Percentiles rank a stretch among this genome's conserved stretches.
Conservation (phyloP, 768 basidiomycete genomes). For the Trametes maxima region DNA sequence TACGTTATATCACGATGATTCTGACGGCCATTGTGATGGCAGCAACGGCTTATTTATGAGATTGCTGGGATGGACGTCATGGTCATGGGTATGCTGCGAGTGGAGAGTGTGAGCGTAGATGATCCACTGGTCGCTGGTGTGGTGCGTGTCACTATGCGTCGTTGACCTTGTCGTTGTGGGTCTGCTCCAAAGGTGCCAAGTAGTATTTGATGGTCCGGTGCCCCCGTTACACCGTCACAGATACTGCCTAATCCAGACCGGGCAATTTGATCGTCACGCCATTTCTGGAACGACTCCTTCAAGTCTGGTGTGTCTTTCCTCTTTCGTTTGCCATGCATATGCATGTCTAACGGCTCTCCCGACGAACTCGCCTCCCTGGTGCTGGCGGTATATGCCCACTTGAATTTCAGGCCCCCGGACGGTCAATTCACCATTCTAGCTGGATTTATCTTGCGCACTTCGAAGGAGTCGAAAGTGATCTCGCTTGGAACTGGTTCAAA, state of each 20-base stretch:
- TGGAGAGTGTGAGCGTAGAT: not conserved
- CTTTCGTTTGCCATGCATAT: not conserved
- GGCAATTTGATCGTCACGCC: not conserved
- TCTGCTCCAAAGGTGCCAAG: too few species aligned
- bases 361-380: constrained; percentile 42
- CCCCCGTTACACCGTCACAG: too few species aligned
- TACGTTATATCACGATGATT: not conserved
- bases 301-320: not conserved
- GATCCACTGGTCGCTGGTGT: not conserved
- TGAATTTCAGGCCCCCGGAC: constrained; percentile 53
- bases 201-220: too few species aligned
- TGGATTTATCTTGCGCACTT: constrained; percentile 50
- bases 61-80: constrained; percentile 2
- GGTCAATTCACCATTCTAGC: constrained; percentile 69
- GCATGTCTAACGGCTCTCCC: constrained; percentile 20
- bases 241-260: not conserved
- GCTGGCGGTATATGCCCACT: constrained; percentile 45
- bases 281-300: too few species aligned
- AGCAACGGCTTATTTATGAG: not conserved
- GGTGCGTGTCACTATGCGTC: not conserved
- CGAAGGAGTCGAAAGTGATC: constrained; percentile 50
- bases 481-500: constrained; percentile 85
- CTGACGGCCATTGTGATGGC: not conserved
- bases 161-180: too few species aligned
- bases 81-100: not conserved